Percentiles rank a stretch among this genome's conserved stretches.
Conservation (phyloP, 495 filamentous ascomycete genomes). For the Lichenothelia convexa region DNA sequence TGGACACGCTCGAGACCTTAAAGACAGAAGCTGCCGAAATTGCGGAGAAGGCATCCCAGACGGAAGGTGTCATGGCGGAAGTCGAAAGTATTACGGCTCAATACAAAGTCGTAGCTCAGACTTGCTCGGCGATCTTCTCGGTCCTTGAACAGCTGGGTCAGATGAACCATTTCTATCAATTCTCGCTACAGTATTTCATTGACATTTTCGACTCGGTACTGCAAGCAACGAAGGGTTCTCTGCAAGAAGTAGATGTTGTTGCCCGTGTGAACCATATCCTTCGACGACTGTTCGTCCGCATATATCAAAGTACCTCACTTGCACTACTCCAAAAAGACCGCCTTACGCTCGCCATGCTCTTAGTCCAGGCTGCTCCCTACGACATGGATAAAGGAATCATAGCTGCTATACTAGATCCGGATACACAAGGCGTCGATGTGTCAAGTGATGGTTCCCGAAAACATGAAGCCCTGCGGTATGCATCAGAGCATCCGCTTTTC, state of each 20-base stretch:
- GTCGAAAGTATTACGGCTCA: constrained; percentile 86
- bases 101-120: constrained; percentile 79
- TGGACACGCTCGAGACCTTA: constrained; percentile 91
- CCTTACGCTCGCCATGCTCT: constrained; percentile 84
- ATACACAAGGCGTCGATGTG: constrained; percentile 56
- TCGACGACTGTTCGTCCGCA: constrained; percentile 70
- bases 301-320: constrained; percentile 83
- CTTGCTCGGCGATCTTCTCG: constrained; percentile 92
- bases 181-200: constrained; percentile 93
- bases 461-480: constrained; percentile 49
- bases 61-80: constrained; percentile 93
- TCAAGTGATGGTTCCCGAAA: constrained; percentile 45
- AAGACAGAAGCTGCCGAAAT: constrained; percentile 97
- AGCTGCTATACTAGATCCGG: constrained; percentile 67
- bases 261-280: constrained; percentile 72
- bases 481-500: constrained; percentile 51
- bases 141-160: constrained; percentile 94
- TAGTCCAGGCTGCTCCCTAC: constrained; percentile 85
- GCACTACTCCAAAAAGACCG: constrained; percentile 86
- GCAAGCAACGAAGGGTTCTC: constrained; percentile 56
- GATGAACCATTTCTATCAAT: constrained; percentile 98
- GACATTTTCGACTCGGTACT: constrained; percentile 94
- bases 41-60: constrained; percentile 85
- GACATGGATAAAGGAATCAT: constrained; percentile 80
- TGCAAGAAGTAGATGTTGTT: constrained; percentile 53